Conservation (phyloP, 148 eudicot genomes). For the Selenicereus undatus region DNA sequence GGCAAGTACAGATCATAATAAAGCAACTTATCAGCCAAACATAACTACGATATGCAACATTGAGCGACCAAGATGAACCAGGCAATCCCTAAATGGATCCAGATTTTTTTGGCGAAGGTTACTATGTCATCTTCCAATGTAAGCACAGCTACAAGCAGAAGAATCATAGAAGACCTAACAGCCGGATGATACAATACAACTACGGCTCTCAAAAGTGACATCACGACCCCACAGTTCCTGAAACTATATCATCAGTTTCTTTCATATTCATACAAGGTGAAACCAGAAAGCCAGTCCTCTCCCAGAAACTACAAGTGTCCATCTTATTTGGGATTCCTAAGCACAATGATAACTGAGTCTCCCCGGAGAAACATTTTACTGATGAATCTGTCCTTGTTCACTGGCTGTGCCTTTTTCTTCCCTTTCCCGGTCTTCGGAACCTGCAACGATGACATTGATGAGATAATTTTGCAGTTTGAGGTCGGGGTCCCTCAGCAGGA, state of each 20-base stretch:
- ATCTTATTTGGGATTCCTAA: constrained; percentile 78
- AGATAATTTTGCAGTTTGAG: background rate
- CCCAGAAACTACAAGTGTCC: background rate
- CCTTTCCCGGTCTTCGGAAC: constrained; percentile 95
- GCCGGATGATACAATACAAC: background rate
- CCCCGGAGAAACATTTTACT: constrained; percentile 98
- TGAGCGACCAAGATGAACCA: background rate
- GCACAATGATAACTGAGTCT: constrained; percentile 91
- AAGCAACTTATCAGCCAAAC: background rate
- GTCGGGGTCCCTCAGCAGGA: background rate
- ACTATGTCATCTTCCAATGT: background rate
- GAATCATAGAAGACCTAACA: background rate
- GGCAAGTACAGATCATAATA: too few relatives aligned
- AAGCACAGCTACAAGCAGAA: background rate
- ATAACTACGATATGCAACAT: too few relatives aligned
- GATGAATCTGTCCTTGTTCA: constrained; percentile 85
- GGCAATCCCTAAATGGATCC: too few relatives aligned
- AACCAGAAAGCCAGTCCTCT: background rate
- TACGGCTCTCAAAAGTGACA: background rate
- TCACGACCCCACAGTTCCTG: background rate
- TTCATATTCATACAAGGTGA: background rate
- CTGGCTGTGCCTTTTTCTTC: constrained; percentile 87
- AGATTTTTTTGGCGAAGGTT: background rate
- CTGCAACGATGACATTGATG: constrained; percentile 26
- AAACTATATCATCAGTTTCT: background rate